phyloP scores from a whole-genome alignment of 371 early-diverging fungal genomes.

The Rhizopus arrhizus region DNA sequence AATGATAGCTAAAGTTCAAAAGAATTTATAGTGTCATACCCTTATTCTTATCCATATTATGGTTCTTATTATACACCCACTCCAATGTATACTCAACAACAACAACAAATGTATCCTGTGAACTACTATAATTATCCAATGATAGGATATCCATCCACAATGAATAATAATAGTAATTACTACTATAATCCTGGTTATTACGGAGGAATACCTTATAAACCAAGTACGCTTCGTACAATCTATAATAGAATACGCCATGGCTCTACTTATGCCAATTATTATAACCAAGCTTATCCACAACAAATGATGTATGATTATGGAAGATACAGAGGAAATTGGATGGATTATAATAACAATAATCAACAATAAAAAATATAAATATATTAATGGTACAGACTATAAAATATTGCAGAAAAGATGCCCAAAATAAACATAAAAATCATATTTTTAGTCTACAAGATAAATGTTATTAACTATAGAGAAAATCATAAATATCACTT shows the following conservation, averaged over 20 bases:
- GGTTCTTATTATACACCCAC: slow-evolving; percentile 4
- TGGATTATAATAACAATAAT: slow-evolving; percentile 21
- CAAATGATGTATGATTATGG: slow-evolving; percentile 22
- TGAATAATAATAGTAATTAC: not conserved
- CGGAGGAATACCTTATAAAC: slow-evolving; percentile 22
- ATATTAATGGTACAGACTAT: slow-evolving; percentile 24
- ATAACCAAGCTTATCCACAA: slow-evolving; percentile 9
- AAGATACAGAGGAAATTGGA: slow-evolving; percentile 26
- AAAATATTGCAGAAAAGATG: slow-evolving; percentile 21
- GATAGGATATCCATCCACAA: not conserved
- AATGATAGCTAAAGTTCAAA: not conserved
- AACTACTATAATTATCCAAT: not conserved
- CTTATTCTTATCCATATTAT: slow-evolving; percentile 5
- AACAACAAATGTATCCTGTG: not conserved
- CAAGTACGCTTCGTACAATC: slow-evolving; percentile 24
- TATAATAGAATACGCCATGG: slow-evolving; percentile 29
- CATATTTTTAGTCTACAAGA: slow-evolving; percentile 10
- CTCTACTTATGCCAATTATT: slow-evolving; percentile 19
- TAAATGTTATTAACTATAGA: not conserved
- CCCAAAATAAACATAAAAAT: slow-evolving; percentile 17
- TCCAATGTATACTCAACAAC: slow-evolving; percentile 3
- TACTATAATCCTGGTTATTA: slow-evolving; percentile 2
- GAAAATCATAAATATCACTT: not conserved
- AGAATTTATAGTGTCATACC: slow-evolving; percentile 4
- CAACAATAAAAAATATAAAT: slow-evolving; percentile 13